Base-by-base conservation (phyloP, 78 protist genomes). In the Emiliania huxleyi region DNA sequence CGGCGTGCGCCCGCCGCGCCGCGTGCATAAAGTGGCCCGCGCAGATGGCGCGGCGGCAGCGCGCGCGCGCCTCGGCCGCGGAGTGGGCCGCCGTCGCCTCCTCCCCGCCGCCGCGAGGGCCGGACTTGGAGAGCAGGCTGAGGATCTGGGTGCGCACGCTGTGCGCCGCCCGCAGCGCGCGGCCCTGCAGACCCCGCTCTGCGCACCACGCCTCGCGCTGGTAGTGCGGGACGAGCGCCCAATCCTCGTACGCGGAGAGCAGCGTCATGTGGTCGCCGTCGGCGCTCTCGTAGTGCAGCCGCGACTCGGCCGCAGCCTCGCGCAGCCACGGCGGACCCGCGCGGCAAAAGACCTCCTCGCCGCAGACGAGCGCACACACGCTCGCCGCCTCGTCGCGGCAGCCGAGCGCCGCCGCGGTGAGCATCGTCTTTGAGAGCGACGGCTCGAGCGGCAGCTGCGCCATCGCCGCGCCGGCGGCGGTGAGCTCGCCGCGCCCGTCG, bases 231-330 rank as follows among this genome's bases (percentile, higher is more conserved):
- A 40, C 85, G 4, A 4, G 33, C 35, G n/a, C 23, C 79, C 81
- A 91, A 12, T 18, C 93, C 23, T 81, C 75, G 52, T 25, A 91
- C 38, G 77, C 62, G 35, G 21, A 0, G 23, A 91, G 81, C 56
- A 91, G 33, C 33, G 93, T 45, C 38, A 83, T 23, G 11, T 43
- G 87, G 52, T 91, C 93, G 37, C 93, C 93, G 40, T 96, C 62
- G 29, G 62, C 62, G 15, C 29, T 19, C 62, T 52, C 62, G 62
- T 52, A 52, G 29, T 15, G 8, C 8, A 8, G 8, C 29, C 62
- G 62, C 8, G 62, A 52, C 62, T 52, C 62, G 0, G 2, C 48
- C 2, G 85, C 85, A 2, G 85, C 85, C 6, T 77, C 46, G 46
- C 6, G 48, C n/a, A 77, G 48, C 26, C 40, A 18, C 6, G 44